These are phyloP conservation scores for Tulasnella sp. DNA, from an alignment of 768 basidiomycete genomes.

Conservation along the genomic window DNA sequence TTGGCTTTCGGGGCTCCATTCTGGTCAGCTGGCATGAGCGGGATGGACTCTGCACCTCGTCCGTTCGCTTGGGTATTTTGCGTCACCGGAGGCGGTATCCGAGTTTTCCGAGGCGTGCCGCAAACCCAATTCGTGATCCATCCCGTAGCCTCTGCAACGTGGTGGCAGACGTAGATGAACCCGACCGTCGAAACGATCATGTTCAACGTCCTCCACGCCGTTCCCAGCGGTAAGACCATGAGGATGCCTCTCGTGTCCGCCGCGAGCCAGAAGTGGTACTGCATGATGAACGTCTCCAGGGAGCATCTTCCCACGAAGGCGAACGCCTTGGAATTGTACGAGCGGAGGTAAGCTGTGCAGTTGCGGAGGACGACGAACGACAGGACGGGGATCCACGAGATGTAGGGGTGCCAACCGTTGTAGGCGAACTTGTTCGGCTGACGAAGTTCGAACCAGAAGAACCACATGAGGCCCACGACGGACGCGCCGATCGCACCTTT, in stretches of 20 bases:
- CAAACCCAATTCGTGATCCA: conserved; percentile 46
- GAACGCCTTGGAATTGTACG: conserved; percentile 55
- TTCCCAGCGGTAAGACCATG: conserved; percentile 60
- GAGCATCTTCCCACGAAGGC: conserved; percentile 79
- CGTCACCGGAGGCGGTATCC: background rate
- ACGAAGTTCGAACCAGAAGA: conserved; percentile 66
- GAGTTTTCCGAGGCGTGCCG: conserved; percentile 24
- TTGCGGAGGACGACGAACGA: conserved; percentile 71
- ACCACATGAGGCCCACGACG: conserved; percentile 52
- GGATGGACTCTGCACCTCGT: background rate
- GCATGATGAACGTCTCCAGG: conserved; percentile 84
- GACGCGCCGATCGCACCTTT: conserved; percentile 42
- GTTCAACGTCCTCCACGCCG: conserved; percentile 62
- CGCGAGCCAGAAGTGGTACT: conserved; percentile 80
- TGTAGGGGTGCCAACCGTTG: conserved; percentile 74
- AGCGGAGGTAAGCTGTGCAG: conserved; percentile 56
- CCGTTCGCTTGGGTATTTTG: background rate
- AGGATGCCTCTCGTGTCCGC: conserved; percentile 75
- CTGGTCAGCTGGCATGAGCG: background rate
- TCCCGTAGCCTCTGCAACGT: conserved; percentile 62
- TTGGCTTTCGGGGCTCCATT: background rate
- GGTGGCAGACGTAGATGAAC: conserved; percentile 73
- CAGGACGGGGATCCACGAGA: conserved; percentile 68
- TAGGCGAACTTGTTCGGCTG: conserved; percentile 75
- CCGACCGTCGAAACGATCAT: conserved; percentile 60